These are phyloP conservation scores for Pelargonium nanum DNA, from an alignment of 345 rosid genomes.

Conservation along the genomic window DNA sequence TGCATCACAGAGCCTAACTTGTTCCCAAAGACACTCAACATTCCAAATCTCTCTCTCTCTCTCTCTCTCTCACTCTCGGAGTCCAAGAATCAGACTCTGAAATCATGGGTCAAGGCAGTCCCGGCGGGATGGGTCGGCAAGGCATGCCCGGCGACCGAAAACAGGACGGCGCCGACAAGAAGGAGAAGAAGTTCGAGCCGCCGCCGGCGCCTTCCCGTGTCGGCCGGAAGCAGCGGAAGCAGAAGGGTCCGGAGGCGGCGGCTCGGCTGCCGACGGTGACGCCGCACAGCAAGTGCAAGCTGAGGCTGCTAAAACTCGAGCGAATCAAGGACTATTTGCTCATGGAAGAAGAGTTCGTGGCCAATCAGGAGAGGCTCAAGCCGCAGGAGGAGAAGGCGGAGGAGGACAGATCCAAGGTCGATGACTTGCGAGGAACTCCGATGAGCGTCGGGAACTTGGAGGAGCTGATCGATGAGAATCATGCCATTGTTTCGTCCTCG, in stretches of 20 bases:
- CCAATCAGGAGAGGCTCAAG: conserved; percentile 30
- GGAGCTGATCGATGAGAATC: conserved; percentile 94
- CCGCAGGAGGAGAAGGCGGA: conserved; percentile 28
- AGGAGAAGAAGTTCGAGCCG: conserved; percentile 88
- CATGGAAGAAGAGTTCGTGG: conserved; percentile 45
- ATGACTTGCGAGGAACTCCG: conserved; percentile 83
- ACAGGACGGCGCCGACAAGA: conserved; percentile 33
- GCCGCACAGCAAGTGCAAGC: conserved; percentile 31
- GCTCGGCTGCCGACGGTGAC: conserved; percentile 44
- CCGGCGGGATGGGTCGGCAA: background rate
- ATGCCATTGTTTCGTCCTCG: conserved; percentile 84
- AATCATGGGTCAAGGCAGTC: background rate
- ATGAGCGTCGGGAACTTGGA: conserved; percentile 95
- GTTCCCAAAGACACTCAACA: too few species aligned
- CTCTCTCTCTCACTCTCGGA: too few species aligned
- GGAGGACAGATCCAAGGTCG: conserved; percentile 64
- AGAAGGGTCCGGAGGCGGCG: conserved; percentile 38
- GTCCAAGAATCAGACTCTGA: background rate
- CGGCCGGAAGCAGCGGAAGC: conserved; percentile 38
- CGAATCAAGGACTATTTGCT: conserved; percentile 31
- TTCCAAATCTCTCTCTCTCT: too few species aligned
- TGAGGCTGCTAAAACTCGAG: conserved; percentile 28
- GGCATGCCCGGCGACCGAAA: background rate
- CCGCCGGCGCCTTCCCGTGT: conserved; percentile 87
- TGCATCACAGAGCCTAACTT: too few species aligned